These are phyloP conservation scores for Fraxinus nigra DNA, from an alignment of 305 asterid genomes.

Conservation along the genomic window DNA sequence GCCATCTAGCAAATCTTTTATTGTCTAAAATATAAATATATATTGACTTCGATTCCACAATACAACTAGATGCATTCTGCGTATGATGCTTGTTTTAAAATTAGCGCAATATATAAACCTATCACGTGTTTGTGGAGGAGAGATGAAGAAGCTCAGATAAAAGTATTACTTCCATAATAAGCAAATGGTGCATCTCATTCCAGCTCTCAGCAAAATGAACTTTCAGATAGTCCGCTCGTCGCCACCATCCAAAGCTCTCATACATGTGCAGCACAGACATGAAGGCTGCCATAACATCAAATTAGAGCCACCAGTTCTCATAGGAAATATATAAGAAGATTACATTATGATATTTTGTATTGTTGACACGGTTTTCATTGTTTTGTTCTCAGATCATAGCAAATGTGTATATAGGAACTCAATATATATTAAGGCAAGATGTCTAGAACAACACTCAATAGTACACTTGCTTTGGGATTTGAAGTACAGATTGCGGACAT, in stretches of 20 bases:
- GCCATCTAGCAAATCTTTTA: neutral
- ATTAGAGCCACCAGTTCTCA: slow-evolving; percentile 19
- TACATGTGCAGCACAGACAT: slow-evolving; percentile 93
- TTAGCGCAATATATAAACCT: neutral
- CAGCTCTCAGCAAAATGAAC: slow-evolving; percentile 99
- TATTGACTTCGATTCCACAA: neutral
- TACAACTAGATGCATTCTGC: slow-evolving; percentile 1
- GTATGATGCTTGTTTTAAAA: slow-evolving; percentile 3
- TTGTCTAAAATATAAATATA: slow-evolving; percentile 5
- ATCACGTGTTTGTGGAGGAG: slow-evolving; percentile 5
- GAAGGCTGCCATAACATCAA: slow-evolving; percentile 67
- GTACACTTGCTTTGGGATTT: neutral
- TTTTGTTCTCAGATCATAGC: neutral
- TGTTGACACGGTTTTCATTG: neutral
- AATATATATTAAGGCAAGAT: neutral
- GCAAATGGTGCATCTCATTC: slow-evolving; percentile 99
- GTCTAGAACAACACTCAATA: neutral
- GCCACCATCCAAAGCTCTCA: slow-evolving; percentile 99
- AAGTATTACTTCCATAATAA: slow-evolving; percentile 88
- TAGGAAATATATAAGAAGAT: slow-evolving; percentile 11
- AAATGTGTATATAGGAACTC: neutral
- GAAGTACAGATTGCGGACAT: neutral
- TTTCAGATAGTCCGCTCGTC: slow-evolving; percentile 92
- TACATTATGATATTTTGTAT: neutral
- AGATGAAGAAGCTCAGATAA: slow-evolving; percentile 22